Base-by-base conservation (phyloP, 768 basidiomycete species). In the Macrocybe gigantea region DNA sequence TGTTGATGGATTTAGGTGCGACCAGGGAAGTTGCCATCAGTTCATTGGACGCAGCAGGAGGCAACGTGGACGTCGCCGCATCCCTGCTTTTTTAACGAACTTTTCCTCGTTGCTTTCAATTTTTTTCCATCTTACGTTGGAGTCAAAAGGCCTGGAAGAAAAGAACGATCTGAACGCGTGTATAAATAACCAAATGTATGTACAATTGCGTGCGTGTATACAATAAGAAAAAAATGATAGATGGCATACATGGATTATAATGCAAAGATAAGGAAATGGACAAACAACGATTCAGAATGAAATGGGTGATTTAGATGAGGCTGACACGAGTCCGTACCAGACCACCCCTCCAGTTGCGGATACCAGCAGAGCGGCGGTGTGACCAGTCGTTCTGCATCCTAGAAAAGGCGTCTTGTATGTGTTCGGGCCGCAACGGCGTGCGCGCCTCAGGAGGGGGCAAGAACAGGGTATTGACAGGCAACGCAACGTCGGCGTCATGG, bases 391-490 rank as follows among this genome's bases (percentile, higher is more conserved):
- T 75, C 63, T 94, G 92, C 85, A 95, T 93, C 50, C 90, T 72
- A 2, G 88, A 71, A 61, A 93, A 95, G 0, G 93, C 93, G 62
- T 93, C 91, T 54, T 91, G 85, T 7, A 95, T 91, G 58, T 95
- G 93, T 49, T 90, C 83, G 0, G 92, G 86, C 22, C 79, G 72
- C 40, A 95, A 65, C 0, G 90, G 80, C 3, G 83, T 88, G 49
- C 88, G 70, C 1, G 88, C 85, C 58, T 92, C 88, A 0, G 86
- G 81, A 1, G 93, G 90, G 2, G 84, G 82, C 32, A 93, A 67
- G 65, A 94, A 93, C 38, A 95, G 59, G 5, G 86, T 78, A 53
- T 83, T 85, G 8, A 79, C 72, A 8, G 86, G 82, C 7, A 88
- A 65, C 0, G 81, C 75, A 43, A 79, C 79, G 49, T 85, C 87